Percentiles rank a stretch among this genome's conserved stretches.
Evolutionary conservation across 2,329 filamentous ascomycete species (phyloP).

Genomic region (Fusarium falciforme): DNA sequence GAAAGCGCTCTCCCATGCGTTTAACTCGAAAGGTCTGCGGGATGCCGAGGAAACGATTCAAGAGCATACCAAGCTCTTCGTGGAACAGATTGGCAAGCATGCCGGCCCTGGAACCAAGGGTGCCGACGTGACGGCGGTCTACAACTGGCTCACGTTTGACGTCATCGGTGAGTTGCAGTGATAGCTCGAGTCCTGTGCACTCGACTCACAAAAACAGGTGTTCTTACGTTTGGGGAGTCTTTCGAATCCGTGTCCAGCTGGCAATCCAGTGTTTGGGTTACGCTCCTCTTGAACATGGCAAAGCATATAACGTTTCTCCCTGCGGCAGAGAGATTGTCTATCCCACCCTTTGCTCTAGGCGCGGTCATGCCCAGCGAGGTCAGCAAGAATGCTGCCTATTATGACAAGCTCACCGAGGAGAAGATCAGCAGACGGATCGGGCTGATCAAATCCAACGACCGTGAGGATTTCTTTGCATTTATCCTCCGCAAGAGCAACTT

Average conservation of each 20-base stretch:
- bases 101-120: background rate
- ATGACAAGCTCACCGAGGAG: slow-evolving; percentile 6
- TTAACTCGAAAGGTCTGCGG: slow-evolving; percentile 15
- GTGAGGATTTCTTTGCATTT: slow-evolving; percentile 25
- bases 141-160: slow-evolving; percentile 28
- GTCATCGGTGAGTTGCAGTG: slow-evolving; percentile 10
- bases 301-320: background rate
- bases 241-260: slow-evolving; percentile 17
- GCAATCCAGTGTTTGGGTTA: slow-evolving; percentile 13
- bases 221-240: slow-evolving; percentile 26
- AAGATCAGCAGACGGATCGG: slow-evolving; percentile 7
- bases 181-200: background rate
- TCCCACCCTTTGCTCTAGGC: background rate
- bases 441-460: background rate
- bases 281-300: background rate
- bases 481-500: slow-evolving; percentile 4
- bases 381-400: background rate
- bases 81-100: background rate
- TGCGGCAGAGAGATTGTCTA: slow-evolving; percentile 2
- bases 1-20: slow-evolving; percentile 19
- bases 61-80: background rate
- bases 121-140: slow-evolving; percentile 7
- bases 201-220: background rate
- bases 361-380: slow-evolving; percentile 3
- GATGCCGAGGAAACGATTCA: slow-evolving; percentile 17